These are phyloP conservation scores for Taiwanofungus camphoratus DNA, from an alignment of 1,284 basidiomycete species.

Conservation along the genomic window DNA sequence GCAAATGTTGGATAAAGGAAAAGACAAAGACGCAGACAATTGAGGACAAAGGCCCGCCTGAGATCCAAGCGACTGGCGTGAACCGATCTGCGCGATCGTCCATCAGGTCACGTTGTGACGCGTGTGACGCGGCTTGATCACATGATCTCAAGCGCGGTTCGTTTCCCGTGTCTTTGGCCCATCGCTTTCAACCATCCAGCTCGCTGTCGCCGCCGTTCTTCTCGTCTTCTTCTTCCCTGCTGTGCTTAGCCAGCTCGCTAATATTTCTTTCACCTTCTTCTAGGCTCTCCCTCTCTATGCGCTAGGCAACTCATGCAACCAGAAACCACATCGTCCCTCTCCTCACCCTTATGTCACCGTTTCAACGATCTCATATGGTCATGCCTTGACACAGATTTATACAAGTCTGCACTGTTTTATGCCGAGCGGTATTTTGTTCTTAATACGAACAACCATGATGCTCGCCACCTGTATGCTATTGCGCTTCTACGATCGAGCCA, in stretches of 20 bases:
- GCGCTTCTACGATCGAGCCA: slow-evolving; percentile 70
- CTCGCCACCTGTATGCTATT: slow-evolving; percentile 79
- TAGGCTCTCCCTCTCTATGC: slow-evolving; percentile 19
- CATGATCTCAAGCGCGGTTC: slow-evolving; percentile 23
- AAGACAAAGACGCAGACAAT: too few species aligned
- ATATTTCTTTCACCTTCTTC: slow-evolving; percentile 3
- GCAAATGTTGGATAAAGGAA: too few species aligned
- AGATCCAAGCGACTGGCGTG: too few species aligned
- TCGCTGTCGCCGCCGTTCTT: slow-evolving; percentile 4
- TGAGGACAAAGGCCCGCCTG: too few species aligned
- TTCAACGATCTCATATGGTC: slow-evolving; percentile 69
- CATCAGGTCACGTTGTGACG: slow-evolving; percentile 9
- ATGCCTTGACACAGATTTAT: slow-evolving; percentile 71
- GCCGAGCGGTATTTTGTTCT: slow-evolving; percentile 73
- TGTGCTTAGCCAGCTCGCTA: slow-evolving; percentile 2
- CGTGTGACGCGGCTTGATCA: slow-evolving; percentile 11
- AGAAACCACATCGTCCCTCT: slow-evolving; percentile 39
- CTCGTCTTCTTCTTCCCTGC: slow-evolving; percentile 4
- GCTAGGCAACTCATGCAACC: slow-evolving; percentile 38
- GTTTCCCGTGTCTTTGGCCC: slow-evolving; percentile 11
- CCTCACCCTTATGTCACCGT: slow-evolving; percentile 53
- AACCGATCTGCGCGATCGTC: neutral
- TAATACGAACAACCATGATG: slow-evolving; percentile 68
- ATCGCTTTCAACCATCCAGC: neutral
- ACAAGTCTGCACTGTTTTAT: slow-evolving; percentile 74